These are phyloP conservation scores for Aureobasidium leucospermi DNA, from an alignment of 2,329 filamentous ascomycete genomes.

Conservation along the genomic window DNA sequence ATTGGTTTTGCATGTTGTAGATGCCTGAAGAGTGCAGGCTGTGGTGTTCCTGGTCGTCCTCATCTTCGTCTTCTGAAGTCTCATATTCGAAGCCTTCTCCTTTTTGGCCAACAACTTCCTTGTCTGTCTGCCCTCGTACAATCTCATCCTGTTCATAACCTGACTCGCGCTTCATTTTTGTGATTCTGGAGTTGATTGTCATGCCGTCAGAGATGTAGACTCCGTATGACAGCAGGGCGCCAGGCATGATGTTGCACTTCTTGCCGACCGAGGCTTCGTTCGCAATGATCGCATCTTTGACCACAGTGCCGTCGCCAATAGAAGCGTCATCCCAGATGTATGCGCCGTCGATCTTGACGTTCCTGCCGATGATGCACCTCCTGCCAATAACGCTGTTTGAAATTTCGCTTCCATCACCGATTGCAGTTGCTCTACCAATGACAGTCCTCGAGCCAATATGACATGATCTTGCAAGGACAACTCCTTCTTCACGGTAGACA, in stretches of 20 bases:
- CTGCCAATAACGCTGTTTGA: slow-evolving; percentile 74
- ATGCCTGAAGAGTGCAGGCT: slow-evolving; percentile 30
- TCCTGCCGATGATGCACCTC: slow-evolving; percentile 77
- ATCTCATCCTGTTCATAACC: slow-evolving; percentile 36
- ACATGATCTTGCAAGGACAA: slow-evolving; percentile 65
- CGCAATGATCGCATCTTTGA: slow-evolving; percentile 70
- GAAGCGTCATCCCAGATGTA: slow-evolving; percentile 82
- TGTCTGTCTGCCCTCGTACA: slow-evolving; percentile 33
- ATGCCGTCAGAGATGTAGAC: slow-evolving; percentile 62
- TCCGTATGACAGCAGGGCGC: slow-evolving; percentile 71
- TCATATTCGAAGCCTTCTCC: slow-evolving; percentile 56
- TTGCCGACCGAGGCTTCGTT: slow-evolving; percentile 65
- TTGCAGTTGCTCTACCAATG: slow-evolving; percentile 66
- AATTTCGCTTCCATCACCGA: slow-evolving; percentile 66
- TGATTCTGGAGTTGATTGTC: slow-evolving; percentile 39
- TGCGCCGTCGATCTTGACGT: slow-evolving; percentile 69
- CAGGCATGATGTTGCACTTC: slow-evolving; percentile 59
- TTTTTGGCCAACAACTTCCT: slow-evolving; percentile 48
- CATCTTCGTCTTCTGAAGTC: slow-evolving; percentile 53
- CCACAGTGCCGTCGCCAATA: slow-evolving; percentile 65
- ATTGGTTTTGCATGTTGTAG: slow-evolving; percentile 45
- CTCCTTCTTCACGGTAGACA: slow-evolving; percentile 71
- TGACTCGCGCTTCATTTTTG: slow-evolving; percentile 38
- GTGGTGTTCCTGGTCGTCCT: slow-evolving; percentile 46
- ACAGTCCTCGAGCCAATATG: slow-evolving; percentile 62